Conservation (phyloP, 1,139 yeast species). For the Groenewaldozyma auringiensis region DNA sequence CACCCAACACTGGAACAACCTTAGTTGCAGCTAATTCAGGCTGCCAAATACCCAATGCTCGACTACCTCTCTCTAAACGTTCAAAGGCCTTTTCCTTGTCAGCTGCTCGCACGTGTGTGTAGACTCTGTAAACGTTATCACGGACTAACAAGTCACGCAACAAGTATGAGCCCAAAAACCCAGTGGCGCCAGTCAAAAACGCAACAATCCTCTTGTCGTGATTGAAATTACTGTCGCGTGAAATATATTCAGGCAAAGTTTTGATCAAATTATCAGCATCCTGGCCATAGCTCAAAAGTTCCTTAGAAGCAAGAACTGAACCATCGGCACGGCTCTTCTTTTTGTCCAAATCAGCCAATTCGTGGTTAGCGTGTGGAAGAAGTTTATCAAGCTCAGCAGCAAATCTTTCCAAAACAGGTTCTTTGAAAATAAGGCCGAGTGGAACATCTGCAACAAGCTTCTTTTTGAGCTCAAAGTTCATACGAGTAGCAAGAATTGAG, state of each 20-base stretch:
- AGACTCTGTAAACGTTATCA: conserved; percentile 40
- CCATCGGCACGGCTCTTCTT: conserved; percentile 26
- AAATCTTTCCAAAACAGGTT: conserved; percentile 76
- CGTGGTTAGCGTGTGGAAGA: conserved; percentile 22
- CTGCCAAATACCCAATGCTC: conserved; percentile 82
- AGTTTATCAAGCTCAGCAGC: conserved; percentile 62
- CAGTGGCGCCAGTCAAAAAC: conserved; percentile 93
- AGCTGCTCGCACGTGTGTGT: conserved; percentile 90
- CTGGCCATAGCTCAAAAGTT: conserved; percentile 49
- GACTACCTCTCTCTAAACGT: conserved; percentile 69
- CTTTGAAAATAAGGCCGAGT: conserved; percentile 78
- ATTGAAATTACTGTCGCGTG: conserved; percentile 33
- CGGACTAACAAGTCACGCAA: conserved; percentile 65
- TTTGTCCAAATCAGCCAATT: conserved; percentile 36
- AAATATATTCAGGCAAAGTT: conserved; percentile 39
- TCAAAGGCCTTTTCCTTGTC: conserved; percentile 60
- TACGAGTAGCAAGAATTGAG: conserved; percentile 90
- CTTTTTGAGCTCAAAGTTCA: conserved; percentile 89
- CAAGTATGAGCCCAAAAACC: conserved; percentile 89
- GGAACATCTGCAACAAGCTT: conserved; percentile 74
- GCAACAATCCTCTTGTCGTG: conserved; percentile 42
- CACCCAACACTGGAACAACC: conserved; percentile 75
- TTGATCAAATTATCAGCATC: conserved; percentile 62
- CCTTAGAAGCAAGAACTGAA: conserved; percentile 16
- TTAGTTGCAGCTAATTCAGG: conserved; percentile 44